These are phyloP conservation scores for Primulina huaijiensis DNA, from an alignment of 257 asterid species.

Conservation along the genomic window DNA sequence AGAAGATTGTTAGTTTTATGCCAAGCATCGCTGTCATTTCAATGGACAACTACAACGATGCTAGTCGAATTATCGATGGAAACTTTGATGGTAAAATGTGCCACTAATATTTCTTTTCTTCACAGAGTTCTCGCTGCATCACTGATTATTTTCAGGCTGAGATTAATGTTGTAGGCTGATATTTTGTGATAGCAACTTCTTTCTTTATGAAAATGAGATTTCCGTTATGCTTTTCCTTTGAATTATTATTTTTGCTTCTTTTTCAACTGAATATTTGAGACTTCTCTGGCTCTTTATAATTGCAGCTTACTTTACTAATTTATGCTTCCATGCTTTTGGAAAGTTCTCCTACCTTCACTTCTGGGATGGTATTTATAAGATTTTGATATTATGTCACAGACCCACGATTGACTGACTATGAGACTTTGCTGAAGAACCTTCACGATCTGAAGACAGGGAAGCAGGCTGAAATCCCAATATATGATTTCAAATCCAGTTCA, in stretches of 20 bases:
- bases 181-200: constrained; percentile 14
- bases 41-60: constrained; percentile 96
- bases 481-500: constrained; percentile 95
- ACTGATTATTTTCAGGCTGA: constrained; percentile 13
- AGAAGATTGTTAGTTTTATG: constrained; percentile 57
- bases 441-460: constrained; percentile 82
- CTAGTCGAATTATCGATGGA: constrained; percentile 94
- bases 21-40: constrained; percentile 91
- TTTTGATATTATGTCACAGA: constrained; percentile 41
- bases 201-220: constrained; percentile 9
- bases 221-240: background rate
- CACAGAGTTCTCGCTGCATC: constrained; percentile 6
- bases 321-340: background rate
- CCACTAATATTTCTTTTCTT: background rate
- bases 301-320: background rate
- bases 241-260: background rate
- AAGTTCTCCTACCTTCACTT: background rate
- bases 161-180: constrained; percentile 18
- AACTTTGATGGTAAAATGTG: constrained; percentile 75
- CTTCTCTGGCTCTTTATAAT: background rate
- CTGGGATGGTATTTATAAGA: background rate
- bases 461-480: constrained; percentile 76
- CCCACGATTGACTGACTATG: constrained; percentile 97
- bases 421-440: constrained; percentile 78
- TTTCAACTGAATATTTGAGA: background rate